phyloP scores from a whole-genome alignment of 2,329 filamentous ascomycete species.

The Hypoxylon sp. region DNA sequence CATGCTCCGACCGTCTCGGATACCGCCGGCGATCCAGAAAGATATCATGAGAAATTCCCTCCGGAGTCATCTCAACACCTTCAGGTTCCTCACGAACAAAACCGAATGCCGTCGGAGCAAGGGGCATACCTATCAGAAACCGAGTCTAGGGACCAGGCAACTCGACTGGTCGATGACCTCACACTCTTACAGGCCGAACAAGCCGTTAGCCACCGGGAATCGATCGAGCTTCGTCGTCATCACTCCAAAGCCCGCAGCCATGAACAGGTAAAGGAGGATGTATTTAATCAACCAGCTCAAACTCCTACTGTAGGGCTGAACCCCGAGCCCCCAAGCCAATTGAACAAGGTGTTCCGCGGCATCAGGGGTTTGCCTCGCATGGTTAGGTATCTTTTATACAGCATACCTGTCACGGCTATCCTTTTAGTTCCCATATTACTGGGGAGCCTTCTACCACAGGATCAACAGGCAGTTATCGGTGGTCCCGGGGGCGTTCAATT shows the following conservation, averaged over 20 bases:
- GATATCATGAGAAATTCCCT: constrained; percentile 34
- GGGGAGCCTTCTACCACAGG: constrained; percentile 69
- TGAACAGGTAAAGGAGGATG: constrained; percentile 49
- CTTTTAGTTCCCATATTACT: constrained; percentile 78
- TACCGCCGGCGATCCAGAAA: constrained; percentile 37
- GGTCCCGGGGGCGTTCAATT: constrained; percentile 81
- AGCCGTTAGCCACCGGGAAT: constrained; percentile 49
- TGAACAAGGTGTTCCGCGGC: constrained; percentile 75
- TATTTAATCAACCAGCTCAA: constrained; percentile 52
- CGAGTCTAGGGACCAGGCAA: constrained; percentile 51
- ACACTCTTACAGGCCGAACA: constrained; percentile 54
- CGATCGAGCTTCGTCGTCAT: constrained; percentile 44
- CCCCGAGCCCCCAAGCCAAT: constrained; percentile 71
- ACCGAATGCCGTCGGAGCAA: constrained; percentile 34
- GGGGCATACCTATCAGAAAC: constrained; percentile 43
- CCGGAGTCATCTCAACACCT: constrained; percentile 43
- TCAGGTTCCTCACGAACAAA: constrained; percentile 42
- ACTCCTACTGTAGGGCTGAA: constrained; percentile 54
- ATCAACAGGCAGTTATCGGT: constrained; percentile 66
- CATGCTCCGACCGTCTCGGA: constrained; percentile 48
- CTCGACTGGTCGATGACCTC: constrained; percentile 52
- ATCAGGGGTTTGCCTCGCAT: constrained; percentile 68
- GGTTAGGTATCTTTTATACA: constrained; percentile 81
- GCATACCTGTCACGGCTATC: constrained; percentile 74
- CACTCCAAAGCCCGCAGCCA: constrained; percentile 47